phyloP scores from a whole-genome alignment of 768 basidiomycete species.

The Serpula lacrymans region DNA sequence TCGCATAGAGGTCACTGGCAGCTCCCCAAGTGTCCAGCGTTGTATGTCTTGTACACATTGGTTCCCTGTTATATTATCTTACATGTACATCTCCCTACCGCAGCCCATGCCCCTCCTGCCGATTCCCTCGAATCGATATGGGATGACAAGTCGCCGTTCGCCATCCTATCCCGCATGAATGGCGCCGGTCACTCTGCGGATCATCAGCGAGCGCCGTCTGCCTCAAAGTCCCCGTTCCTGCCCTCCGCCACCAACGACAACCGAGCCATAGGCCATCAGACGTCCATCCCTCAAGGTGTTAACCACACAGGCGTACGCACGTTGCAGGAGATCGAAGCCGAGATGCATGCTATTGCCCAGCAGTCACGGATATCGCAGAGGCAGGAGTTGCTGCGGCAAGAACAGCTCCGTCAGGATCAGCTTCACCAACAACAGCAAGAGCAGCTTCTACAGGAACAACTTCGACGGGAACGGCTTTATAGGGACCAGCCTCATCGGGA shows the following conservation, averaged over 20 bases:
- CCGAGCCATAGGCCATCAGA: conserved; percentile 37
- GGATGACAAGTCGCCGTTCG: conserved; percentile 79
- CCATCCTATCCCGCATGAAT: conserved; percentile 56
- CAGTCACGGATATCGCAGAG: conserved; percentile 33
- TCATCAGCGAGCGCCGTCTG: conserved; percentile 20
- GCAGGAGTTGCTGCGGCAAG: conserved; percentile 40
- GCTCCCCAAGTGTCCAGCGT: conserved; percentile 19
- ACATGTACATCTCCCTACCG: conserved; percentile 16
- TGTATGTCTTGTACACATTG: conserved; percentile 7
- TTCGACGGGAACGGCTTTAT: no score
- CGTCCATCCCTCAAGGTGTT: conserved; percentile 29
- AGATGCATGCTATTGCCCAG: conserved; percentile 68
- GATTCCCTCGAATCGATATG: conserved; percentile 72
- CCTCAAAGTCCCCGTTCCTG: conserved; percentile 25
- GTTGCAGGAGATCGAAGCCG: conserved; percentile 78
- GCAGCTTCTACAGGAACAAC: conserved; percentile 37
- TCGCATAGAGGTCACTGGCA: conserved; percentile 16
- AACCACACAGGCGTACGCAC: conserved; percentile 50
- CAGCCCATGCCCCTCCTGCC: conserved; percentile 36
- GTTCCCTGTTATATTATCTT: conserved; percentile 1
- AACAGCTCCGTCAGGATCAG: conserved; percentile 24
- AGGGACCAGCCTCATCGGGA: no score
- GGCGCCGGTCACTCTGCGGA: conserved; percentile 42
- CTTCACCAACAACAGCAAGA: conserved; percentile 43
- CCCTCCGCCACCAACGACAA: conserved; percentile 30